Percentiles rank a stretch among this genome's conserved stretches.
Conservation (phyloP, 495 filamentous ascomycete genomes). For the Coniosporium apollinis region DNA sequence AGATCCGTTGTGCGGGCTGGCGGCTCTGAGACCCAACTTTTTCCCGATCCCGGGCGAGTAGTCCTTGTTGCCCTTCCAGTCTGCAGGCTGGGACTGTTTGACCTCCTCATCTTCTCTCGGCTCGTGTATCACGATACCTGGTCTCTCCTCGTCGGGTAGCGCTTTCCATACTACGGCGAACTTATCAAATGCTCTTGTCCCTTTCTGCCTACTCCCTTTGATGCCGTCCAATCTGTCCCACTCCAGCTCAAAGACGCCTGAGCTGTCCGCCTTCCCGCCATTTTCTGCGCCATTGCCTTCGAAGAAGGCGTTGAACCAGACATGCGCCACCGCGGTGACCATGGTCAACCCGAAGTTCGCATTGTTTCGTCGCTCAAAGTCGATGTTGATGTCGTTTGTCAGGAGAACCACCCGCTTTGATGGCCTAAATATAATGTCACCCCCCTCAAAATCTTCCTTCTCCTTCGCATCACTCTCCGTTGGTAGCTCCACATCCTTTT, state of each 20-base stretch:
- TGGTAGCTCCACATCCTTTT: not conserved
- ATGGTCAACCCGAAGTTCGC: conserved; percentile 64
- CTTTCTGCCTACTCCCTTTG: conserved; percentile 68
- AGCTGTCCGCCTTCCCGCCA: conserved; percentile 35
- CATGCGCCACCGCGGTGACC: conserved; percentile 82
- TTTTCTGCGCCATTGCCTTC: conserved; percentile 60
- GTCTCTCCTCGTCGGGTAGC: conserved; percentile 14
- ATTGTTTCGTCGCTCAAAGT: conserved; percentile 67
- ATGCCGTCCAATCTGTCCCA: conserved; percentile 58
- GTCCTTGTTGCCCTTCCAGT: conserved; percentile 42
- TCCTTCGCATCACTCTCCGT: not conserved
- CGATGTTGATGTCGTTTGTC: conserved; percentile 76
- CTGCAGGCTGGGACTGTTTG: conserved; percentile 45
- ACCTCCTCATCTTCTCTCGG: conserved; percentile 39
- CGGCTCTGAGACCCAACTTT: conserved; percentile 47
- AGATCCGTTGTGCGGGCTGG: conserved; percentile 40
- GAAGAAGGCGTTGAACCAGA: conserved; percentile 94
- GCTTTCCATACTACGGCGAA: conserved; percentile 73
- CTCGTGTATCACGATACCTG: conserved; percentile 18
- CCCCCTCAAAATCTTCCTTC: conserved; percentile 6
- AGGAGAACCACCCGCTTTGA: conserved; percentile 46
- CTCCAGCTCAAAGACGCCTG: conserved; percentile 43
- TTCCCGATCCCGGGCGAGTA: conserved; percentile 23
- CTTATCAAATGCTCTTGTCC: conserved; percentile 62
- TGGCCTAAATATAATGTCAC: conserved; percentile 62